These are phyloP conservation scores for Globisporangium recalcitrans DNA, from an alignment of 352 stramenopile species.

Conservation along the genomic window DNA sequence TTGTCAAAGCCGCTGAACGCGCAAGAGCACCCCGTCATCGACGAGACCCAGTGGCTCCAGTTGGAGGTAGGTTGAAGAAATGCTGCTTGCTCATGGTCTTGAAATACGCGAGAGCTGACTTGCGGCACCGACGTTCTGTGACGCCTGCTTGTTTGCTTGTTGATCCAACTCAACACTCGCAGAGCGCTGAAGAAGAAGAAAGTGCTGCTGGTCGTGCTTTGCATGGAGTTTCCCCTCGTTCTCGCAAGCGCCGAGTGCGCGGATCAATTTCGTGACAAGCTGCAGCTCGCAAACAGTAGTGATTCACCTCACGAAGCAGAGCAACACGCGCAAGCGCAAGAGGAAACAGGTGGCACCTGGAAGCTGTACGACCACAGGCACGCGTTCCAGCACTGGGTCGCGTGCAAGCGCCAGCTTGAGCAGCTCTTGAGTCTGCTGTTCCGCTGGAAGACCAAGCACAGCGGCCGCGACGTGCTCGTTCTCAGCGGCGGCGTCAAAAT, in stretches of 20 bases:
- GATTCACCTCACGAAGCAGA: neutral
- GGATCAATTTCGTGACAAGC: slow-evolving; percentile 39
- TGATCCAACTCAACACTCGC: neutral
- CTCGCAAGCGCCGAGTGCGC: slow-evolving; percentile 44
- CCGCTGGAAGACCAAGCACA: slow-evolving; percentile 68
- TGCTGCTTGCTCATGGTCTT: neutral
- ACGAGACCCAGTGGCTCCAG: slow-evolving; percentile 59
- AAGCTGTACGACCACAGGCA: slow-evolving; percentile 53
- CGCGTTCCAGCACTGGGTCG: slow-evolving; percentile 61
- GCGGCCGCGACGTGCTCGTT: slow-evolving; percentile 58
- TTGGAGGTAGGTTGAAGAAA: slow-evolving; percentile 35
- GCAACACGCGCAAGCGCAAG: neutral
- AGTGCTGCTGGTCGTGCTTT: slow-evolving; percentile 52
- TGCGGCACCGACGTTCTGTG: too few species aligned
- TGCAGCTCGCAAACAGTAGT: neutral
- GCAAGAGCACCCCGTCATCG: slow-evolving; percentile 57
- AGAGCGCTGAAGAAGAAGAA: slow-evolving; percentile 65
- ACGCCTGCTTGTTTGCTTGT: slow-evolving; percentile 1
- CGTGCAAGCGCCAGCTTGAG: slow-evolving; percentile 59
- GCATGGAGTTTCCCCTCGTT: slow-evolving; percentile 62
- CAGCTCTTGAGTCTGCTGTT: slow-evolving; percentile 67
- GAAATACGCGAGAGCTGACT: too few species aligned
- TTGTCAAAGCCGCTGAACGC: slow-evolving; percentile 37
- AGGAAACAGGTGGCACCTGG: slow-evolving; percentile 18
- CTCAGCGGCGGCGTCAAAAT: slow-evolving; percentile 64